Evolutionary conservation across 179 eudicot genomes (phyloP), one percentile per base, ranked within the genome.

Genomic region (Vitellaria paradoxa): DNA sequence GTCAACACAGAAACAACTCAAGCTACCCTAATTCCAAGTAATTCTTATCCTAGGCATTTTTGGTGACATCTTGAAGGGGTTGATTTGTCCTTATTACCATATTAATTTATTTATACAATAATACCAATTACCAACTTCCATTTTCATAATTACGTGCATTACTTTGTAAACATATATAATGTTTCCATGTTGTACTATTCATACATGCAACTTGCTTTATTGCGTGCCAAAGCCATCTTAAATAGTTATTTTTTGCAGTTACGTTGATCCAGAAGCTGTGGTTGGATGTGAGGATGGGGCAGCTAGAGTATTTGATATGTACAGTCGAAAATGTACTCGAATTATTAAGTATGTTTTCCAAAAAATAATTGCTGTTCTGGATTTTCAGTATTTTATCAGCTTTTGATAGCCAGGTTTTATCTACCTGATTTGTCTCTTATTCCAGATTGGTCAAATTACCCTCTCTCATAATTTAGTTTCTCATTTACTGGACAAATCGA

Each of bases 241-340:
- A 30, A 9, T 13, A 17, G n/a, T 57, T 57, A 0, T 73, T 72
- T 23, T 62, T 73, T 82, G 76, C 81, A 94, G 98, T 87, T 94
- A 92, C 76, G 81, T 88, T 78, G 98, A 94, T 85, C 98, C 98
- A 11, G 90, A 88, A 74, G 98, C 98, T 78, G 91, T 87, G 56
- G 89, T 94, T 84, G 98, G 98, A 68, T 89, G 97, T 62, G 91
- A 86, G 68, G 98, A 94, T 73, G 98, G 98, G 73, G 89, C 90
- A 55, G 92, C 82, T 76, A 91, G 98, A 81, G 84, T 94, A 65
- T 94, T 92, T 88, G 98, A 94, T 82, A 91, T 94, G 97, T 94
- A 94, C 82, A 89, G 97, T 82, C 84, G 79, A 79, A 88, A 84
- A 30, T 89, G 91, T 78, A 89, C 98, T 72, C 93, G 84, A 81